Conservation (phyloP, 805 yeast genomes). For the Metschnikowia colocasiae region DNA sequence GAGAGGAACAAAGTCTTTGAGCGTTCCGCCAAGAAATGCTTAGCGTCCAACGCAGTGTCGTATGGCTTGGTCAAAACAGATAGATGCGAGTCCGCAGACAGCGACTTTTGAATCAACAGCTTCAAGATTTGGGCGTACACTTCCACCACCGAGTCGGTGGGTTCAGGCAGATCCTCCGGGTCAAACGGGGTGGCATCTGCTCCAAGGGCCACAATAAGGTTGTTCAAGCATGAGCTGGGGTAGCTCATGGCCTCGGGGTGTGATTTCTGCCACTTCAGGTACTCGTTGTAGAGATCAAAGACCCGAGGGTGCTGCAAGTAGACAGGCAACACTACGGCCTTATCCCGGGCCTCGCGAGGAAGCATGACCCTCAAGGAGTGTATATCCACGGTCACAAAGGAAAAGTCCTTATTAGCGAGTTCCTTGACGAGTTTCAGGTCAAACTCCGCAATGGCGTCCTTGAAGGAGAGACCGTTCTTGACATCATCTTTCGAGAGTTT, state of each 20-base stretch:
- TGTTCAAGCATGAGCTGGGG: slow-evolving; percentile 32
- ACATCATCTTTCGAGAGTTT: slow-evolving; percentile 60
- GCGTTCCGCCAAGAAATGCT: slow-evolving; percentile 62
- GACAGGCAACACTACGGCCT: slow-evolving; percentile 64
- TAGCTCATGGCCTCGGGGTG: slow-evolving; percentile 50
- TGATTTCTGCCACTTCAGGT: slow-evolving; percentile 59
- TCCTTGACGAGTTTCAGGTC: slow-evolving; percentile 48
- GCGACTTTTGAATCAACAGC: slow-evolving; percentile 45
- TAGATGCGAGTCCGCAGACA: slow-evolving; percentile 49
- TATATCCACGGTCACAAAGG: slow-evolving; percentile 62
- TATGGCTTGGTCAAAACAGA: slow-evolving; percentile 67
- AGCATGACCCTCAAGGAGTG: slow-evolving; percentile 75
- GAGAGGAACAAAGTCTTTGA: slow-evolving; percentile 75
- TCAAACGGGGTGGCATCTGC: slow-evolving; percentile 34
- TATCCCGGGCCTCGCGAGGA: slow-evolving; percentile 78
- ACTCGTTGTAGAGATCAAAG: slow-evolving; percentile 75
- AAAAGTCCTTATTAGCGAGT: slow-evolving; percentile 48
- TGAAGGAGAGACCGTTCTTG: slow-evolving; percentile 53
- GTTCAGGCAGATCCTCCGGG: slow-evolving; percentile 36
- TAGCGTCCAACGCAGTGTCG: slow-evolving; percentile 71
- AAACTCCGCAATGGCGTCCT: slow-evolving; percentile 57
- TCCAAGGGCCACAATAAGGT: slow-evolving; percentile 47
- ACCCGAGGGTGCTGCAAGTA: slow-evolving; percentile 72
- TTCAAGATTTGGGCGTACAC: slow-evolving; percentile 44
- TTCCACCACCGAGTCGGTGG: slow-evolving; percentile 31